These are phyloP conservation scores for Cokeromyces recurvatus DNA, from an alignment of 371 early-diverging fungal genomes.

Conservation along the genomic window DNA sequence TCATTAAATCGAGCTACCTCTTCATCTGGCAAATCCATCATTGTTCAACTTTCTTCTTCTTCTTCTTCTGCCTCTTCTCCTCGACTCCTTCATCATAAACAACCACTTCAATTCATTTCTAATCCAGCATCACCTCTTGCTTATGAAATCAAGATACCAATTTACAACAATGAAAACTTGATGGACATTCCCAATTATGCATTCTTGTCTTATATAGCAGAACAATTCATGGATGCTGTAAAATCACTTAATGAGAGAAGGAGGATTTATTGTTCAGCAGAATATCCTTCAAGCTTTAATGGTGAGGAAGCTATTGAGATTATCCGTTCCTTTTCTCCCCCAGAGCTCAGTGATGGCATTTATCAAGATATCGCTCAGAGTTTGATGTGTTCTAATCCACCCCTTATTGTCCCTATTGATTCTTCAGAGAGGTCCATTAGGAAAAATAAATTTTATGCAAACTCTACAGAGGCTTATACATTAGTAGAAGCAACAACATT, in stretches of 20 bases:
- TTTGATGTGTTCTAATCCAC: constrained; percentile 29
- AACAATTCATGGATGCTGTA: constrained; percentile 21
- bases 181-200: constrained; percentile 22
- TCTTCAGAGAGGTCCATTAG: constrained; percentile 39
- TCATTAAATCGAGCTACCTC: too few relatives aligned
- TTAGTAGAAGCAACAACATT: constrained; percentile 24
- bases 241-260: constrained; percentile 23
- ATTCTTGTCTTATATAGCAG: constrained; percentile 31
- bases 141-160: neutral
- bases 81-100: constrained; percentile 1
- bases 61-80: constrained; percentile 4
- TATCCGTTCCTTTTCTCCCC: constrained; percentile 25
- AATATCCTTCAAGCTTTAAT: constrained; percentile 41
- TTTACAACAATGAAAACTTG: neutral
- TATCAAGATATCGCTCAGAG: constrained; percentile 31
- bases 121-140: constrained; percentile 23
- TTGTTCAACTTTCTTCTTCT: too few relatives aligned
- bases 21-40: too few relatives aligned
- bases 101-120: too few relatives aligned
- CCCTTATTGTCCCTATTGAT: constrained; percentile 29
- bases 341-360: constrained; percentile 7
- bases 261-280: constrained; percentile 31
- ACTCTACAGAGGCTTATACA: constrained; percentile 33
- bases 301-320: constrained; percentile 42
- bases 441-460: constrained; percentile 34